Conservation (phyloP, 1,284 basidiomycete species). For the Microbotryum scabiosae region DNA sequence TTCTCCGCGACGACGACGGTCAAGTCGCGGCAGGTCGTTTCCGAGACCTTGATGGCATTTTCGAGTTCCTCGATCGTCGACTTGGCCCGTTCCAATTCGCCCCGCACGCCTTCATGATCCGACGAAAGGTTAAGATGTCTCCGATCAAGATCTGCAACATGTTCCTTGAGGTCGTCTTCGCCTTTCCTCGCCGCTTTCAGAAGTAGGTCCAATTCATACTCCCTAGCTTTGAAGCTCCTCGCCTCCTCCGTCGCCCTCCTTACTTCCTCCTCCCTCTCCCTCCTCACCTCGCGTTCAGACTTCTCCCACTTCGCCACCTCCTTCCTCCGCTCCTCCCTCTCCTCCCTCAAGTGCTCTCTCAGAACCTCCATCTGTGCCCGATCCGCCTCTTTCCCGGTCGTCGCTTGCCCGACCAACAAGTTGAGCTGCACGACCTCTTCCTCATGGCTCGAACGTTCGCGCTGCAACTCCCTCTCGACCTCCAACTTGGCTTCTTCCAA, state of each 20-base stretch:
- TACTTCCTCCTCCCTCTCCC: constrained; percentile 3
- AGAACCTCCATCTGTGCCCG: background rate
- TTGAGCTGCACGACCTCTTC: constrained; percentile 27
- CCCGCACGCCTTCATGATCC: constrained; percentile 13
- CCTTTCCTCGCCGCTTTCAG: constrained; percentile 7
- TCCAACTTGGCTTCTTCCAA: constrained; percentile 63
- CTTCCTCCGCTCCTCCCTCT: background rate
- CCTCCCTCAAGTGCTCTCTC: background rate
- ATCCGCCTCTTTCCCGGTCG: background rate
- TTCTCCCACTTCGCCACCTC: background rate
- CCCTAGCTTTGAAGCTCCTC: constrained; percentile 9
- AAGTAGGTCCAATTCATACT: constrained; percentile 18
- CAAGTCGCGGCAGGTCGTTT: constrained; percentile 9
- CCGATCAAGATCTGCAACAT: constrained; percentile 47
- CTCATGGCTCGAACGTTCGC: constrained; percentile 26
- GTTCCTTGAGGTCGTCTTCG: constrained; percentile 48
- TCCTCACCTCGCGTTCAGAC: constrained; percentile 6
- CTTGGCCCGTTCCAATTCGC: constrained; percentile 10
- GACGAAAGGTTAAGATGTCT: constrained; percentile 14
- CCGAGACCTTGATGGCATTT: background rate
- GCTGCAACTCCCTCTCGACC: constrained; percentile 55
- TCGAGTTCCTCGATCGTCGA: constrained; percentile 9
- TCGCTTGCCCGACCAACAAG: background rate
- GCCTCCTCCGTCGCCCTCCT: constrained; percentile 1
- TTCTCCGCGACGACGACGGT: constrained; percentile 49